Conservation (phyloP, 495 filamentous ascomycete genomes). For the Viridothelium virens region DNA sequence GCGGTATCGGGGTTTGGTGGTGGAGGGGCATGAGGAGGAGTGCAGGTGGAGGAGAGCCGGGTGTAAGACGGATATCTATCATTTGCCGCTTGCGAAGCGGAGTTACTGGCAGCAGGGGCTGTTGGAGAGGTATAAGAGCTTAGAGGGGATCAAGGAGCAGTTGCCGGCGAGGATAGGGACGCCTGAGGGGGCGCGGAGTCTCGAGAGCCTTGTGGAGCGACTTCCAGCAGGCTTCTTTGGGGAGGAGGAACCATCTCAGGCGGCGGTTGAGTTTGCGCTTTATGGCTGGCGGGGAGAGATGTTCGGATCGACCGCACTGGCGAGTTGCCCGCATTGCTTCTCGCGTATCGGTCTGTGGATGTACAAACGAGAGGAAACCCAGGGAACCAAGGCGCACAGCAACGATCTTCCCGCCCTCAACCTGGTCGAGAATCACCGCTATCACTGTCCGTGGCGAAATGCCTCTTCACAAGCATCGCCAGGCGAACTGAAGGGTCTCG, state of each 20-base stretch:
- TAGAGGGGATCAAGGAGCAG: slow-evolving; percentile 9
- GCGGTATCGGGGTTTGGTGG: slow-evolving; percentile 62
- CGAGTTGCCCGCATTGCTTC: slow-evolving; percentile 75
- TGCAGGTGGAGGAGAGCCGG: slow-evolving; percentile 82
- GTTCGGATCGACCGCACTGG: slow-evolving; percentile 57
- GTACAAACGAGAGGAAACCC: slow-evolving; percentile 49
- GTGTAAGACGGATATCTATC: slow-evolving; percentile 54
- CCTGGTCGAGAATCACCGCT: slow-evolving; percentile 32
- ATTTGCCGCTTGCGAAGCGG: slow-evolving; percentile 31
- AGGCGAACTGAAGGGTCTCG: slow-evolving; percentile 26
- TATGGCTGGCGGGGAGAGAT: slow-evolving; percentile 76
- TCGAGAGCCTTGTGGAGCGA: slow-evolving; percentile 1
- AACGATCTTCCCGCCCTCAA: slow-evolving; percentile 29
- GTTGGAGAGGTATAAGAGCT: slow-evolving; percentile 27
- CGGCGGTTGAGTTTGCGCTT: slow-evolving; percentile 67
- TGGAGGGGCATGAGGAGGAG: slow-evolving; percentile 68
- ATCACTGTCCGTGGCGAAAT: slow-evolving; percentile 40
- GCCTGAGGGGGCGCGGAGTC: background rate
- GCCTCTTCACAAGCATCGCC: slow-evolving; percentile 26
- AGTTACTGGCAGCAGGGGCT: slow-evolving; percentile 30
- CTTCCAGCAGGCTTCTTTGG: background rate
- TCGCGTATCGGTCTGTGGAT: slow-evolving; percentile 89
- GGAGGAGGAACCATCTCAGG: slow-evolving; percentile 7
- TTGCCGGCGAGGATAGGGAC: slow-evolving; percentile 2
- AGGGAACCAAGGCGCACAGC: slow-evolving; percentile 32